Evolutionary conservation across 257 asterid genomes (phyloP).

Genomic region (Anisodus tanguticus): DNA sequence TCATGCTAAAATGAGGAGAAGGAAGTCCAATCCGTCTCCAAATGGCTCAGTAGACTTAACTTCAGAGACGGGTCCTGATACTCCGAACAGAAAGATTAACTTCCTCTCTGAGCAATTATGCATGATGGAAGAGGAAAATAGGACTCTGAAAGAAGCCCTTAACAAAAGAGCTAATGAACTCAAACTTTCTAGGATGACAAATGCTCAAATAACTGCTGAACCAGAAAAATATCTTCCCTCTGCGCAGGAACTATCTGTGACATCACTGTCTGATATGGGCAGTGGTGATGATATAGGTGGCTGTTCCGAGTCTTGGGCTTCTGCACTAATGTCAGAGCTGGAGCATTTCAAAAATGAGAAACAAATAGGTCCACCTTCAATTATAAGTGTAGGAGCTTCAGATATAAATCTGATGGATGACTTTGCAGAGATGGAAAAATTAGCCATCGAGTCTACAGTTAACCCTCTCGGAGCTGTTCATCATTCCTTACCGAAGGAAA

Average conservation of each 20-base stretch:
- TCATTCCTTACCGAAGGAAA: constrained; percentile 44
- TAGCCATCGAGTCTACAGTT: constrained; percentile 58
- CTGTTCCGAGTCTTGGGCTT: constrained; percentile 70
- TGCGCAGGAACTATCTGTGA: constrained; percentile 42
- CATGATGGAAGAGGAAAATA: constrained; percentile 66
- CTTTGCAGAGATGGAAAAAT: constrained; percentile 90
- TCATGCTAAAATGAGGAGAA: constrained; percentile 51
- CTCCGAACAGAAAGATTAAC: constrained; percentile 43
- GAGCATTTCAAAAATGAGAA: constrained; percentile 61
- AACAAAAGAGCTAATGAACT: constrained; percentile 43
- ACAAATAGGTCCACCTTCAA: constrained; percentile 42
- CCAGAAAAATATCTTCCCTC: constrained; percentile 38
- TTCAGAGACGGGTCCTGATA: constrained; percentile 43
- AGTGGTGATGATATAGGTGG: constrained; percentile 76
- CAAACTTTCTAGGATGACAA: constrained; percentile 34
- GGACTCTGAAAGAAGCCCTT: constrained; percentile 53
- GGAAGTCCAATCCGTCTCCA: constrained; percentile 49
- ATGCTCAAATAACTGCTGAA: constrained; percentile 38
- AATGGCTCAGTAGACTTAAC: constrained; percentile 45
- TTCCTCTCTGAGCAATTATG: constrained; percentile 58
- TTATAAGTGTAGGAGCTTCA: constrained; percentile 51
- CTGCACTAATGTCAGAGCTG: constrained; percentile 64
- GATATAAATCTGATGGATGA: constrained; percentile 87
- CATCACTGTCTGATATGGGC: constrained; percentile 63
- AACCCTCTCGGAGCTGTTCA: constrained; percentile 45